Percentiles rank a stretch among this genome's conserved stretches.
Evolutionary conservation across 2,329 filamentous ascomycete genomes (phyloP).

Genomic region (Colletotrichum magnum): DNA sequence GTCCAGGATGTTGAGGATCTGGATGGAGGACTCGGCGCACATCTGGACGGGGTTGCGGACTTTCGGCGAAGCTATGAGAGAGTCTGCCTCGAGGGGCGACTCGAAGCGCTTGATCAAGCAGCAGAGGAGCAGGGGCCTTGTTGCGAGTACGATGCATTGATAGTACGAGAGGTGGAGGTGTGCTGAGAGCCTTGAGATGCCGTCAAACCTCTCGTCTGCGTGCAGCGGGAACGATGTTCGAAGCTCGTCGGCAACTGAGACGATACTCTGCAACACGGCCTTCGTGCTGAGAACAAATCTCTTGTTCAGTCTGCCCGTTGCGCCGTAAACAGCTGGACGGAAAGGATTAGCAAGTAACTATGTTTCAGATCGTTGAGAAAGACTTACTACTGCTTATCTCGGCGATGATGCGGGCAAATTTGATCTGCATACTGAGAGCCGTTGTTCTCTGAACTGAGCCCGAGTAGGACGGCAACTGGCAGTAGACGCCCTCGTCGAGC

Average conservation of each 20-base stretch:
- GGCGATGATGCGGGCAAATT: conserved; percentile 49
- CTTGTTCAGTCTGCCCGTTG: conserved; percentile 47
- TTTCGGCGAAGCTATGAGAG: conserved; percentile 55
- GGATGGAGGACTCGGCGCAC: conserved; percentile 51
- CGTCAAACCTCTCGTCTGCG: conserved; percentile 49
- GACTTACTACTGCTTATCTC: conserved; percentile 49
- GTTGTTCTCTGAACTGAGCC: conserved; percentile 46
- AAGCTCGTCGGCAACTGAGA: conserved; percentile 49
- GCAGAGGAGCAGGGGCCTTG: conserved; percentile 49
- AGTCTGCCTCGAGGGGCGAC: conserved; percentile 42
- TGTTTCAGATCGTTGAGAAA: fast-evolving
- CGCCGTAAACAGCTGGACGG: conserved; percentile 48
- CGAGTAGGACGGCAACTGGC: conserved; percentile 51
- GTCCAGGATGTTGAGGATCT: conserved; percentile 56
- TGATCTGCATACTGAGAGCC: conserved; percentile 52
- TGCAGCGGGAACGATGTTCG: conserved; percentile 48
- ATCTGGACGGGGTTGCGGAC: conserved; percentile 52
- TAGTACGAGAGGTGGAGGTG: conserved; percentile 52
- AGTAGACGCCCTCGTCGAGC: conserved; percentile 64
- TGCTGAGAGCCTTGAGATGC: conserved; percentile 49
- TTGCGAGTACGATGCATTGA: conserved; percentile 53
- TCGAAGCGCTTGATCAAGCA: conserved; percentile 51
- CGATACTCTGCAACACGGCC: conserved; percentile 48
- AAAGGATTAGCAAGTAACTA: not conserved
- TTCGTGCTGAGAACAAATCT: conserved; percentile 51